Conservation (phyloP, 768 basidiomycete genomes). For the Hygrophorus pudorinus region DNA sequence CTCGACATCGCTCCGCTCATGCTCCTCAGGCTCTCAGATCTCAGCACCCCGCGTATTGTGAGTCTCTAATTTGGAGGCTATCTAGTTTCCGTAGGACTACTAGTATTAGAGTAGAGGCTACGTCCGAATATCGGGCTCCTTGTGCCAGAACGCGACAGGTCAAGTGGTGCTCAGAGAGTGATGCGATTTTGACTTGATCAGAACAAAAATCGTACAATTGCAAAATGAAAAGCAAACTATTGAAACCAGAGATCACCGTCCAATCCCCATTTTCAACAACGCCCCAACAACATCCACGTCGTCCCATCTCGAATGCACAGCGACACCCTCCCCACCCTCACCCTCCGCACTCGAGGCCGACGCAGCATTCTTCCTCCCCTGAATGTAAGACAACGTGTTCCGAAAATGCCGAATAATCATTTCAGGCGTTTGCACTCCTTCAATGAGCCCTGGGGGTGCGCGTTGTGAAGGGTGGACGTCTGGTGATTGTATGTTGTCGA, state of each 20-base stretch:
- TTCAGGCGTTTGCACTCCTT: conserved; percentile 86
- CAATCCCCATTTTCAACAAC: conserved; percentile 79
- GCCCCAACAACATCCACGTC: conserved; percentile 87
- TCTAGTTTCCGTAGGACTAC: no score
- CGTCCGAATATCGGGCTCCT: no score
- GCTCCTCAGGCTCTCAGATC: no score
- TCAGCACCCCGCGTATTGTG: no score
- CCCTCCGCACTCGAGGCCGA: conserved; percentile 21
- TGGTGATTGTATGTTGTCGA: conserved; percentile 82
- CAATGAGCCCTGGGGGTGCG: conserved; percentile 81
- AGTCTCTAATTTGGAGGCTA: no score
- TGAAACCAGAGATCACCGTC: conserved; percentile 25
- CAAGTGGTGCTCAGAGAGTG: no score
- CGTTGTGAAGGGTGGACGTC: conserved; percentile 85
- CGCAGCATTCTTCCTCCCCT: conserved; percentile 53
- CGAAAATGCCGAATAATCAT: conserved; percentile 92
- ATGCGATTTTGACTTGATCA: no score
- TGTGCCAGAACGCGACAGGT: no score
- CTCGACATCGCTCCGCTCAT: no score
- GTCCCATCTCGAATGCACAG: conserved; percentile 57
- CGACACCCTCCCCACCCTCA: conserved; percentile 9
- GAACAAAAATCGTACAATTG: neutral
- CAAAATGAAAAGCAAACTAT: neutral
- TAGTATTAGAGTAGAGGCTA: no score
- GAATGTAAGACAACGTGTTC: conserved; percentile 80